These are phyloP conservation scores for Astrephomene gubernaculifera DNA, from an alignment of 139 green algal genomes.

Conservation along the genomic window DNA sequence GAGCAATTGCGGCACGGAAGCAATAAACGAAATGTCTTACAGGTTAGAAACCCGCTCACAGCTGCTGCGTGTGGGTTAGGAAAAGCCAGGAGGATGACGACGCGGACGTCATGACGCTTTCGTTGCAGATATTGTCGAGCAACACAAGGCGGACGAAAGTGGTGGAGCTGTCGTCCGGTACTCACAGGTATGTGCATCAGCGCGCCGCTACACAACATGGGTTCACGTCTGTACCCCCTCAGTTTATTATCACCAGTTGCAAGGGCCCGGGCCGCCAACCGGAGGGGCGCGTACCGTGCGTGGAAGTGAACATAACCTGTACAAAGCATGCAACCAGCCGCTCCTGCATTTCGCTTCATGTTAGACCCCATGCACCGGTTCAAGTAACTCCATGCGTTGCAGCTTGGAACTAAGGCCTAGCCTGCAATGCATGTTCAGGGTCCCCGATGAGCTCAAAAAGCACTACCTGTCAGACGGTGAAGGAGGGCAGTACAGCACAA, in stretches of 20 bases:
- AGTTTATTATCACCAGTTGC: no score
- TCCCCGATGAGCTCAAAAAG: constrained; percentile 91
- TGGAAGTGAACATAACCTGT: no score
- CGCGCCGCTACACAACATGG: background rate
- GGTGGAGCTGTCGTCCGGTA: constrained; percentile 89
- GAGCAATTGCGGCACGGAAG: constrained; percentile 61
- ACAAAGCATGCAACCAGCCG: no score
- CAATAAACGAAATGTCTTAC: constrained; percentile 71
- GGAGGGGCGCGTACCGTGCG: no score
- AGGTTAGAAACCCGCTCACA: no score
- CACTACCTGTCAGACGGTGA: constrained; percentile 88
- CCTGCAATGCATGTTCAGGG: constrained; percentile 59
- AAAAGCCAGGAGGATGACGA: background rate
- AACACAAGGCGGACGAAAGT: constrained; percentile 96
- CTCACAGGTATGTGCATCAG: constrained; percentile 77
- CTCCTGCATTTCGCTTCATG: no score
- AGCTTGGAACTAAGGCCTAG: no score
- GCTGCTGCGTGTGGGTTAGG: background rate
- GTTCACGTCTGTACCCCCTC: background rate
- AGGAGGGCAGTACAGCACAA: constrained; percentile 92
- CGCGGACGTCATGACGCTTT: background rate
- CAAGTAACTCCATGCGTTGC: no score
- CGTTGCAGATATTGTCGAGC: constrained; percentile 80
- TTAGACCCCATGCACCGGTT: no score
- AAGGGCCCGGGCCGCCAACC: no score